These are phyloP conservation scores for Solanum clarkiae DNA, from an alignment of 257 asterid genomes.

Conservation along the genomic window DNA sequence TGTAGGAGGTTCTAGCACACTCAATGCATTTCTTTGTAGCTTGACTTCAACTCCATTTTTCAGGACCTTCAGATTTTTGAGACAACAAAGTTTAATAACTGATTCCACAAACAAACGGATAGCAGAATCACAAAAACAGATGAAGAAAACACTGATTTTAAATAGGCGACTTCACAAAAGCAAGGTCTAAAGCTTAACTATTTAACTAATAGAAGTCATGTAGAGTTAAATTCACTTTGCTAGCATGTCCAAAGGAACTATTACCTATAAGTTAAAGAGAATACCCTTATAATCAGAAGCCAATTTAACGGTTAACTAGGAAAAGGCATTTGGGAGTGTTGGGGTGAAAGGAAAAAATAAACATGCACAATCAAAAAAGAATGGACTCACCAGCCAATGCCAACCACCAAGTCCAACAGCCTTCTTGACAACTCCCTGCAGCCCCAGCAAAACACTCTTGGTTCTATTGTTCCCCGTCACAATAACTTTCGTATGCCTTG, in stretches of 20 bases:
- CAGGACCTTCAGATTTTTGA: conserved; percentile 42
- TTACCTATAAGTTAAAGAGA: neutral
- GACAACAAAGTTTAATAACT: neutral
- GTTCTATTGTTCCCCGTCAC: conserved; percentile 96
- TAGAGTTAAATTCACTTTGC: neutral
- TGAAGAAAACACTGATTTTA: neutral
- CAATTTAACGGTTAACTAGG: neutral
- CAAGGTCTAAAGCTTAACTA: neutral
- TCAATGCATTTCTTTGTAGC: conserved; percentile 89
- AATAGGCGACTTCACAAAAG: neutral
- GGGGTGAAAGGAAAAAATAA: neutral
- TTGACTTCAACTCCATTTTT: conserved; percentile 94
- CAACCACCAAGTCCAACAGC: conserved; percentile 99
- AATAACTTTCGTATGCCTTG: conserved; percentile 90
- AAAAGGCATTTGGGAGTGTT: neutral
- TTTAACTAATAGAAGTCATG: neutral
- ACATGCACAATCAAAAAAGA: neutral
- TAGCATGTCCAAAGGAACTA: neutral
- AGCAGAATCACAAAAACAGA: neutral
- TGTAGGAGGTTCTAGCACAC: conserved; percentile 86
- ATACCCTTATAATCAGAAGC: neutral
- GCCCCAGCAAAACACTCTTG: conserved; percentile 87
- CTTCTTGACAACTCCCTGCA: conserved; percentile 96
- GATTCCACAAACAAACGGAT: neutral
- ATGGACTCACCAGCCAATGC: conserved; percentile 90